Conservation (phyloP, 306 rosid genomes). For the Pterocarpus macrocarpus region DNA sequence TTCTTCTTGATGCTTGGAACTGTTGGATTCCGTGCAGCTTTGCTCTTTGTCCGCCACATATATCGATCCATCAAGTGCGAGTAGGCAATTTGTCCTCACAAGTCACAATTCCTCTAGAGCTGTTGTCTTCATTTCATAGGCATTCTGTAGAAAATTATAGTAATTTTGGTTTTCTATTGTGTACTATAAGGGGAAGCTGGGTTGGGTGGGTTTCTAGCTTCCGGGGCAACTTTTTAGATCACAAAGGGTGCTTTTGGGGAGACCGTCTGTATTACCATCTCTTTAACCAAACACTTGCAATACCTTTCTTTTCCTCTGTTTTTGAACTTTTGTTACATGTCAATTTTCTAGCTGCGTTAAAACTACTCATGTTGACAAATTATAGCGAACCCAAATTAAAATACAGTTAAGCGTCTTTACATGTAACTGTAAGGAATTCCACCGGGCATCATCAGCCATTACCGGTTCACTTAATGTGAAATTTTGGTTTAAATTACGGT, state of each 20-base stretch:
- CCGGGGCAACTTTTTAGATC: slow-evolving; percentile 59
- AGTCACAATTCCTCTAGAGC: slow-evolving; percentile 32
- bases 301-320: slow-evolving; percentile 46
- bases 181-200: slow-evolving; percentile 58
- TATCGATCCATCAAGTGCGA: slow-evolving; percentile 65
- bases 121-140: slow-evolving; percentile 54
- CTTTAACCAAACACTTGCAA: slow-evolving; percentile 54
- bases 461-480: too few species aligned
- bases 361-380: background rate
- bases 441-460: too few species aligned
- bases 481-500: too few species aligned
- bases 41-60: slow-evolving; percentile 60
- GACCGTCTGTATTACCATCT: slow-evolving; percentile 66
- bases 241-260: slow-evolving; percentile 53
- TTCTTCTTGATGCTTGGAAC: slow-evolving; percentile 63
- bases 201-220: slow-evolving; percentile 56
- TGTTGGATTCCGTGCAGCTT: slow-evolving; percentile 57
- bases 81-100: slow-evolving; percentile 53
- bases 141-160: slow-evolving; percentile 63
- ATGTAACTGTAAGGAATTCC: too few species aligned
- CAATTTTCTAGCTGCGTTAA: slow-evolving; percentile 15
- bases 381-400: background rate
- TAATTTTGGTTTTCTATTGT: slow-evolving; percentile 67
- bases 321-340: slow-evolving; percentile 12
- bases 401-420: background rate